These are phyloP conservation scores for Huntiella bhutanensis DNA, from an alignment of 2,329 filamentous ascomycete species.

Conservation along the genomic window DNA sequence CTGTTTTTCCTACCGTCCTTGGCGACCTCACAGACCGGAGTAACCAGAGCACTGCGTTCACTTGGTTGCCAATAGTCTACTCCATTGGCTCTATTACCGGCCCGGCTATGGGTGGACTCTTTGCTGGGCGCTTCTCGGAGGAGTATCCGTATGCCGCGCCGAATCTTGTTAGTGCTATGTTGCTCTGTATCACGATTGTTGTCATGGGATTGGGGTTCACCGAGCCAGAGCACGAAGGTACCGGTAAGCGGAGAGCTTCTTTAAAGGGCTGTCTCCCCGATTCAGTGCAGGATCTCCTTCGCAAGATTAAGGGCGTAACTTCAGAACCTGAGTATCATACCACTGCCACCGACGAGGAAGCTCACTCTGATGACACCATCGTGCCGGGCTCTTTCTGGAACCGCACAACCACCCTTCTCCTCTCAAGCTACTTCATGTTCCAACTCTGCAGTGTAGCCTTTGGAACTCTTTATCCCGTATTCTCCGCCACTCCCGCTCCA, in stretches of 20 bases:
- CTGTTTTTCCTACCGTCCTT: constrained; percentile 78
- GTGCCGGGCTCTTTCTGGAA: neutral
- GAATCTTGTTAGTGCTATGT: constrained; percentile 56
- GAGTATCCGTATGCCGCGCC: constrained; percentile 71
- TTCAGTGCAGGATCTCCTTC: neutral
- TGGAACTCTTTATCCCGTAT: constrained; percentile 89
- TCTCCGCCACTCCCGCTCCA: constrained; percentile 56
- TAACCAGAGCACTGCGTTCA: constrained; percentile 86
- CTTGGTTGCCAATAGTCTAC: constrained; percentile 90
- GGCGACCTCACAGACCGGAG: constrained; percentile 89
- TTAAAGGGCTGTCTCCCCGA: constrained; percentile 1
- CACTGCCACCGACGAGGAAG: neutral
- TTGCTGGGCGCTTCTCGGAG: constrained; percentile 43
- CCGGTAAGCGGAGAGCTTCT: neutral
- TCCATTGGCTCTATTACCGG: constrained; percentile 86
- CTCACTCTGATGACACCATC: neutral
- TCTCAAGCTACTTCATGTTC: constrained; percentile 79
- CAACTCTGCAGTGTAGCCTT: constrained; percentile 88
- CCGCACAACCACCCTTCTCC: constrained; percentile 58
- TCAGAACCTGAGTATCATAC: neutral
- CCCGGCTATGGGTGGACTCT: constrained; percentile 69
- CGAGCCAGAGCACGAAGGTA: constrained; percentile 36
- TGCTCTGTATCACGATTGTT: constrained; percentile 55
- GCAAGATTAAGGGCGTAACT: neutral
- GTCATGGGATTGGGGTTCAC: constrained; percentile 66